Evolutionary conservation across 495 filamentous ascomycete genomes (phyloP).

Genomic region (Sabuloglossum arenarium): DNA sequence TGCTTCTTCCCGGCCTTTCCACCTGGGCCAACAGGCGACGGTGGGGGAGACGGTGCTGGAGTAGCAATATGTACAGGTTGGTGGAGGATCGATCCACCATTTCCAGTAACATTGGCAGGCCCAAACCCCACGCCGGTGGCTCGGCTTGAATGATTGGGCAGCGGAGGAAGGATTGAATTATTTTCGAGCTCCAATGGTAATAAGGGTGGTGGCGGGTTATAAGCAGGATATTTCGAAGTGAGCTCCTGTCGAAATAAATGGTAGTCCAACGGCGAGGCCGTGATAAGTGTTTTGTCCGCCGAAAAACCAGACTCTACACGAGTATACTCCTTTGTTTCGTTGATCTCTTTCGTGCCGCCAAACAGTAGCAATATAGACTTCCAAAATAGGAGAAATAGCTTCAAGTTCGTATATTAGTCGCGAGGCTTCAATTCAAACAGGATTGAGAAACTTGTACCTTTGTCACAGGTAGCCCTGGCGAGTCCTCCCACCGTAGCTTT

Average conservation of each 20-base stretch:
- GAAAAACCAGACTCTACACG: slow-evolving; percentile 21
- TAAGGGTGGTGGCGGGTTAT: slow-evolving; percentile 65
- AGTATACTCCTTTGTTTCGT: slow-evolving; percentile 46
- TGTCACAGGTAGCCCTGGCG: slow-evolving; percentile 36
- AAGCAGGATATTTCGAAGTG: slow-evolving; percentile 95
- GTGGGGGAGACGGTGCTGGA: slow-evolving; percentile 89
- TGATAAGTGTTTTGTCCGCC: slow-evolving; percentile 39
- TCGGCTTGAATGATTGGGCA: slow-evolving; percentile 47
- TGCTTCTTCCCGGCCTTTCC: slow-evolving; percentile 95
- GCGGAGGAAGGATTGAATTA: slow-evolving; percentile 70
- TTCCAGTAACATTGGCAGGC: slow-evolving; percentile 19
- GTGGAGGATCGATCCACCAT: slow-evolving; percentile 63
- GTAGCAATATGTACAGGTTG: slow-evolving; percentile 97
- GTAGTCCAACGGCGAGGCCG: slow-evolving; percentile 85
- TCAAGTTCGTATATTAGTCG: slow-evolving; percentile 7
- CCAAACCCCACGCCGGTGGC: slow-evolving; percentile 20
- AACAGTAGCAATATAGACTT: slow-evolving; percentile 74
- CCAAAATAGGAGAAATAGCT: slow-evolving; percentile 69
- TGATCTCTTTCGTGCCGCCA: slow-evolving; percentile 51
- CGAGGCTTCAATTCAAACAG: slow-evolving; percentile 3
- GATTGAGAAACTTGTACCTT: slow-evolving; percentile 17
- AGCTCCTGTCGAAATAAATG: slow-evolving; percentile 93
- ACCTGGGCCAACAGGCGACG: slow-evolving; percentile 67
- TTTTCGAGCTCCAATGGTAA: slow-evolving; percentile 79
- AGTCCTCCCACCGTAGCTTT: slow-evolving; percentile 75